Conservation (phyloP, 257 asterid genomes). For the Striga asiatica region DNA sequence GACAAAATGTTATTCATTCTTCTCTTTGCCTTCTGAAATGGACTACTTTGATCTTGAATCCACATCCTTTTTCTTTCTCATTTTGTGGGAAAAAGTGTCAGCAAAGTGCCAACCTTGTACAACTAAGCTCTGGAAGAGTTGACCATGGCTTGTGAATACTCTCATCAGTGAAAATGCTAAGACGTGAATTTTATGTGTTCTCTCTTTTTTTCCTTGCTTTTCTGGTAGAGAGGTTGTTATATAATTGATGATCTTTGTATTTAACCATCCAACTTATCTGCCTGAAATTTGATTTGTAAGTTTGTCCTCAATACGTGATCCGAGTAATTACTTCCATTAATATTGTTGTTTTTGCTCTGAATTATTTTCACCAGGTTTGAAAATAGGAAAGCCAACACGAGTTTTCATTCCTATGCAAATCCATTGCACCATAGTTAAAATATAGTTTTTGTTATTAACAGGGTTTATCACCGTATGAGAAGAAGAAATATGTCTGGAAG, state of each 20-base stretch:
- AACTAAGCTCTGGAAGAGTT: constrained; percentile 1
- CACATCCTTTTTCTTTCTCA: background rate
- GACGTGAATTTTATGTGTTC: background rate
- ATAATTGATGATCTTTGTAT: background rate
- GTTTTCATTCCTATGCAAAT: background rate
- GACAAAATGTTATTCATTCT: background rate
- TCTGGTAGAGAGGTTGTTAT: background rate
- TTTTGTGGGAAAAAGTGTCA: background rate
- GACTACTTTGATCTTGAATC: background rate
- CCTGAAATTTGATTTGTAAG: background rate
- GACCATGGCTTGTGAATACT: constrained; percentile 3
- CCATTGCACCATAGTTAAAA: constrained; percentile 1
- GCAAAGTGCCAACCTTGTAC: constrained; percentile 5
- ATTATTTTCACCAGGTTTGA: background rate
- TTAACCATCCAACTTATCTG: background rate
- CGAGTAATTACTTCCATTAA: constrained; percentile 4
- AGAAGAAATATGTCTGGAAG: constrained; percentile 98
- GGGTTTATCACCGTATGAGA: constrained; percentile 88
- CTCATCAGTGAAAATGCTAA: background rate
- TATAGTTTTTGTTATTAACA: constrained; percentile 23
- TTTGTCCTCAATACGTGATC: background rate
- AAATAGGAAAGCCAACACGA: background rate
- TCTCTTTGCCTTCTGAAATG: constrained; percentile 5
- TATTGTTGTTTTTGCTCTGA: background rate
- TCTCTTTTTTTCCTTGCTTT: background rate